Conservation (phyloP, 1,284 basidiomycete species). For the Austroboletus novae-zelandiae region DNA sequence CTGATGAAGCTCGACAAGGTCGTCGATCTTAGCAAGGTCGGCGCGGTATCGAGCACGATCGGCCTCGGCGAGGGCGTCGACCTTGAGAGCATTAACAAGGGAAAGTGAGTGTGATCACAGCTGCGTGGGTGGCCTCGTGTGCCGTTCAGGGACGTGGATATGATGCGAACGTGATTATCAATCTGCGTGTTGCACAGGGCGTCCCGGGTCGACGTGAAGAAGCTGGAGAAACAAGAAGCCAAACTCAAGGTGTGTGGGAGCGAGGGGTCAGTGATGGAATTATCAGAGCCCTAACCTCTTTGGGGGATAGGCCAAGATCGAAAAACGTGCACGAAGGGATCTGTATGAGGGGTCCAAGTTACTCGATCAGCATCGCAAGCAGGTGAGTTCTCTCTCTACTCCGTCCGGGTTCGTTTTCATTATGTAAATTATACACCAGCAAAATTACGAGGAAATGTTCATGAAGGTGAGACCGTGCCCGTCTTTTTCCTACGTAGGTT, state of each 20-base stretch:
- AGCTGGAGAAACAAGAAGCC: constrained; percentile 97
- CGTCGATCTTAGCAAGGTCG: constrained; percentile 88
- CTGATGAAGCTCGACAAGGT: constrained; percentile 87
- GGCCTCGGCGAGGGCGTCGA: constrained; percentile 86
- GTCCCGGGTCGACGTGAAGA: constrained; percentile 95
- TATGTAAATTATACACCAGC: constrained; percentile 42
- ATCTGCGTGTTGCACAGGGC: constrained; percentile 49
- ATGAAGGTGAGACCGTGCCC: constrained; percentile 64
- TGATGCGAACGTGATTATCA: constrained; percentile 8
- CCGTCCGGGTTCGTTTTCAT: constrained; percentile 5
- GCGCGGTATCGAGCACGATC: constrained; percentile 82
- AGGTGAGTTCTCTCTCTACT: constrained; percentile 45
- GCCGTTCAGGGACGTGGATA: not conserved
- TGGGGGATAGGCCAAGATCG: constrained; percentile 80
- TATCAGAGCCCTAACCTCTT: not conserved
- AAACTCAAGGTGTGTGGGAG: constrained; percentile 72
- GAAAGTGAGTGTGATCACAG: constrained; percentile 63
- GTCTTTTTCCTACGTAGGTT: not conserved
- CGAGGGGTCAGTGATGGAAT: not conserved
- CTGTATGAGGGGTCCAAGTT: constrained; percentile 96
- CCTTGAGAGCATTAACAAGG: constrained; percentile 91
- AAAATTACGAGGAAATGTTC: constrained; percentile 98
- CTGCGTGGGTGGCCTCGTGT: constrained; percentile 5
- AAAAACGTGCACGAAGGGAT: constrained; percentile 87
- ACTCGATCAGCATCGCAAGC: constrained; percentile 89